phyloP scores from a whole-genome alignment of 2,329 filamentous ascomycete species.

The Venturia effusa region DNA sequence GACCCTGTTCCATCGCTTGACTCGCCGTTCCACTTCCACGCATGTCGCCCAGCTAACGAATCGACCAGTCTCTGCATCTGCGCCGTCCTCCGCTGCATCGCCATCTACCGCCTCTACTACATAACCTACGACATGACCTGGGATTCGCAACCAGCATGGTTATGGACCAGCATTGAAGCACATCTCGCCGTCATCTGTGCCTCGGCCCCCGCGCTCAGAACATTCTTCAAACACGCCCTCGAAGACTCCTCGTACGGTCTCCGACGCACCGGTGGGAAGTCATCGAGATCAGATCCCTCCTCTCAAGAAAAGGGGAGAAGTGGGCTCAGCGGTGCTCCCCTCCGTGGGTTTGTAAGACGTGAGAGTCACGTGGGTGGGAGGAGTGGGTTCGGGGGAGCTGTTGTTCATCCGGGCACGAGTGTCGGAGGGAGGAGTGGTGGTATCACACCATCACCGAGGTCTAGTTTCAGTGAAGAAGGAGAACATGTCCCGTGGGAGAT shows the following conservation, averaged over 20 bases:
- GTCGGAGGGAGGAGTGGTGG: not conserved
- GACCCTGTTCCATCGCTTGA: too few species aligned
- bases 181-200: conserved; percentile 10
- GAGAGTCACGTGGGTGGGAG: not conserved
- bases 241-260: not conserved
- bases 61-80: conserved; percentile 8
- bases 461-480: not conserved
- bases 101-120: conserved; percentile 5
- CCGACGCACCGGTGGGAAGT: not conserved
- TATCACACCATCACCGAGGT: not conserved
- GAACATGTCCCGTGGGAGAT: not conserved
- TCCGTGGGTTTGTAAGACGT: not conserved
- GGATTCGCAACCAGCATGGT: conserved; percentile 8
- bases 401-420: not conserved
- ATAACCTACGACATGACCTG: conserved; percentile 12
- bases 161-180: conserved; percentile 9
- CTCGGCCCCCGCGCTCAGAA: conserved; percentile 8
- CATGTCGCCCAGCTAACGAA: conserved; percentile 23
- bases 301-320: not conserved
- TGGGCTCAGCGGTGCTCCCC: too few species aligned
- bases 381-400: not conserved
- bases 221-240: conserved; percentile 12
- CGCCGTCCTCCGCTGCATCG: conserved; percentile 14
- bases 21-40: too few species aligned
- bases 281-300: not conserved